These are phyloP conservation scores for Pseudozyma pruni DNA, from an alignment of 1,284 basidiomycete genomes.

Conservation along the genomic window DNA sequence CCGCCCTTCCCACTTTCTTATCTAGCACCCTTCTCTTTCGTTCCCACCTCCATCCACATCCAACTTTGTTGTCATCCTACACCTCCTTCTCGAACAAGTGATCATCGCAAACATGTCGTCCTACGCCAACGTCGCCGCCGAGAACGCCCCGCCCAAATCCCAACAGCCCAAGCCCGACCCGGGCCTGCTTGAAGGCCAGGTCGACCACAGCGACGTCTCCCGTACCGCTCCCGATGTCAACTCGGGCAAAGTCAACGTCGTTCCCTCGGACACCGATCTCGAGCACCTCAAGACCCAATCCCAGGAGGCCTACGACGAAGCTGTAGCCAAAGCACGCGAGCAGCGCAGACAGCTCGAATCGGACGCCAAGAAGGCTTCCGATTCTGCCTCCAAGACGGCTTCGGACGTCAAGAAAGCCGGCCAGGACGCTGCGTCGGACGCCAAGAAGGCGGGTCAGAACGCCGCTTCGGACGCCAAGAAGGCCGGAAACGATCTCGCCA, in stretches of 20 bases:
- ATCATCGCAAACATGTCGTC: constrained; percentile 42
- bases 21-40: no score
- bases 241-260: constrained; percentile 53
- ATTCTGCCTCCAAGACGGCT: constrained; percentile 28
- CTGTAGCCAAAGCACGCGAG: constrained; percentile 38
- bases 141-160: constrained; percentile 49
- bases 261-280: constrained; percentile 48
- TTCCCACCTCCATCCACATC: no score
- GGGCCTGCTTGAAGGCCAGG: constrained; percentile 44
- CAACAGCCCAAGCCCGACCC: constrained; percentile 54
- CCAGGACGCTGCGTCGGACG: constrained; percentile 24
- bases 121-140: constrained; percentile 54
- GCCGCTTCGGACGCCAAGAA: constrained; percentile 24
- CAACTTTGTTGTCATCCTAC: no score
- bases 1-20: no score
- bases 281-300: constrained; percentile 59
- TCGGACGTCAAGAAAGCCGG: constrained; percentile 24
- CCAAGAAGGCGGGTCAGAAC: constrained; percentile 24
- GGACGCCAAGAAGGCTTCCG: constrained; percentile 33
- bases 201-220: constrained; percentile 9
- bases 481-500: constrained; percentile 10
- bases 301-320: constrained; percentile 46
- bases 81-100: neutral
- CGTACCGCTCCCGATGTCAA: constrained; percentile 43
- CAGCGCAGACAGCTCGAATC: constrained; percentile 43